Conservation (phyloP, 1,284 basidiomycete species). For the Naganishia cerealis region DNA sequence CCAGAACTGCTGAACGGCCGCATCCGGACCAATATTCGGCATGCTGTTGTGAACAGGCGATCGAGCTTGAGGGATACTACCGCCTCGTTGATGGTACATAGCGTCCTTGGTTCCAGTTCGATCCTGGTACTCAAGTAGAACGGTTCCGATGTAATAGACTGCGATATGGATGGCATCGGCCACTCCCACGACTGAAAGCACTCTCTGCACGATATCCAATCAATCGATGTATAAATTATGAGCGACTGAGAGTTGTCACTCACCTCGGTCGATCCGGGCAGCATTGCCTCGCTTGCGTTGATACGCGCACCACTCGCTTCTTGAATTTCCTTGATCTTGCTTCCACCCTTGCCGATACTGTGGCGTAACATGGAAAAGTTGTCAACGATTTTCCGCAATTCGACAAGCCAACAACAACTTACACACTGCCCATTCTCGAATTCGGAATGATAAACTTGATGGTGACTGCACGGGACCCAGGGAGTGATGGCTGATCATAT, state of each 20-base stretch:
- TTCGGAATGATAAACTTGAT: constrained; percentile 99
- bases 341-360: constrained; percentile 88
- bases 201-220: constrained; percentile 62
- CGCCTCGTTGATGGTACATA: constrained; percentile 47
- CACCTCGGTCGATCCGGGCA: constrained; percentile 97
- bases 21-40: constrained; percentile 46
- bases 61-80: constrained; percentile 25
- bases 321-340: constrained; percentile 99
- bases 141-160: constrained; percentile 97
- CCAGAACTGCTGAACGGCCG: constrained; percentile 95
- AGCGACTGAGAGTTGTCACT: constrained; percentile 27
- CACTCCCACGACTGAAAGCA: constrained; percentile 94
- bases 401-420: constrained; percentile 33
- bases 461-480: constrained; percentile 94
- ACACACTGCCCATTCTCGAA: constrained; percentile 96
- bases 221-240: not conserved
- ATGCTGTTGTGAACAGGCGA: constrained; percentile 35
- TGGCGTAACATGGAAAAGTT: not conserved
- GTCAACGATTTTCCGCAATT: not conserved
- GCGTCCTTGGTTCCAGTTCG: constrained; percentile 53
- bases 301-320: constrained; percentile 94
- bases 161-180: constrained; percentile 99
- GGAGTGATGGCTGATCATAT: constrained; percentile 94
- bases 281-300: constrained; percentile 96
- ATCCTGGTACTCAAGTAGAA: constrained; percentile 91